phyloP scores from a whole-genome alignment of 495 filamentous ascomycete genomes.

The Penicillium roqueforti region DNA sequence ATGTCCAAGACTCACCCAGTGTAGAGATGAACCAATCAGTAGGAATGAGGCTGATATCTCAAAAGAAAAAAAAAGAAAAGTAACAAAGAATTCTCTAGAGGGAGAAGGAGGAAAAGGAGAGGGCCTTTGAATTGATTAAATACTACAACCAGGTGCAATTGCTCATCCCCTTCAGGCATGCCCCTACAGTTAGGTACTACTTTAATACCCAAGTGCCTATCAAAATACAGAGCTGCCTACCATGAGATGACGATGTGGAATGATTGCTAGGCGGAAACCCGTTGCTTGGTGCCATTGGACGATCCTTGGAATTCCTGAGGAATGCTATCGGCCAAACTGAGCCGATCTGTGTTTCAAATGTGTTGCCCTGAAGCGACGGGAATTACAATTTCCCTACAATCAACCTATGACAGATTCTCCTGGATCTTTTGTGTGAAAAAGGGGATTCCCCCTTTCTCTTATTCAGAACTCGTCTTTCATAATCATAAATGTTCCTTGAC shows the following conservation, averaged over 20 bases:
- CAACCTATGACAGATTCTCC: slow-evolving; percentile 4
- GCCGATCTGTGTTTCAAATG: slow-evolving; percentile 30
- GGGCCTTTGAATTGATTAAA: slow-evolving; percentile 9
- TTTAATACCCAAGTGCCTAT: slow-evolving; percentile 17
- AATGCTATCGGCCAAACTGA: slow-evolving; percentile 28
- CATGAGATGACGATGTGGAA: slow-evolving; percentile 30
- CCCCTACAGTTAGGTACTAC: slow-evolving; percentile 9
- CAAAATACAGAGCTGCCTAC: slow-evolving; percentile 13
- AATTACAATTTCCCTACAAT: neutral
- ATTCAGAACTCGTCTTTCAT: neutral
- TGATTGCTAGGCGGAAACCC: slow-evolving; percentile 16
- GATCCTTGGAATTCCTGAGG: slow-evolving; percentile 27
- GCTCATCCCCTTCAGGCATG: slow-evolving; percentile 6
- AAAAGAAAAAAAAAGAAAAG: neutral
- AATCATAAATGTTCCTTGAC: neutral
- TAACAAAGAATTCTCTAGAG: neutral
- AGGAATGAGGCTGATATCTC: slow-evolving; percentile 2
- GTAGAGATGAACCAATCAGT: neutral
- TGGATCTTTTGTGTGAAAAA: neutral
- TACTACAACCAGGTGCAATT: neutral
- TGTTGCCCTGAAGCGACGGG: slow-evolving; percentile 8
- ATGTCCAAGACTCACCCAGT: neutral
- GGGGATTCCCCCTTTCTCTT: neutral
- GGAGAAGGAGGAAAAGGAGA: neutral
- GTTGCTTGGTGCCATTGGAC: slow-evolving; percentile 20